Conservation (phyloP, 2,329 filamentous ascomycete genomes). For the Monosporascus sp. region DNA sequence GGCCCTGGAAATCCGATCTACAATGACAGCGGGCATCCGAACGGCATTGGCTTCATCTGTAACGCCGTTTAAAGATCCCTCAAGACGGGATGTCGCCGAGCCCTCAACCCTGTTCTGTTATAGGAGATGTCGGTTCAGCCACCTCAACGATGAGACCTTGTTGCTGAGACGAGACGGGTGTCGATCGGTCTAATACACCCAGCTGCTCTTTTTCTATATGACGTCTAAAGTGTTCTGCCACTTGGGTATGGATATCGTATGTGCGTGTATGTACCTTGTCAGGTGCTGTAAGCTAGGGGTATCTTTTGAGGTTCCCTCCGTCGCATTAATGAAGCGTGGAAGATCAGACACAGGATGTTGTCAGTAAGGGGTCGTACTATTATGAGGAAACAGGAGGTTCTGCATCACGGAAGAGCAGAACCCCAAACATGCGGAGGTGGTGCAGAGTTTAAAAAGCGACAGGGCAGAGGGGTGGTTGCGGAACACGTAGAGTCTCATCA, state of each 20-base stretch:
- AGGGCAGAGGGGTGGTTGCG: slow-evolving; percentile 28
- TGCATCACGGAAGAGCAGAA: slow-evolving; percentile 31
- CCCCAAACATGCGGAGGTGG: slow-evolving; percentile 32
- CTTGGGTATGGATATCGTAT: slow-evolving; percentile 14
- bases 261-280: slow-evolving; percentile 6
- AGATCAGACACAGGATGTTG: slow-evolving; percentile 34
- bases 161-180: slow-evolving; percentile 11
- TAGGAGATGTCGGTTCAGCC: slow-evolving; percentile 8
- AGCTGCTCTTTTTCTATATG: slow-evolving; percentile 4
- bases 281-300: slow-evolving; percentile 1
- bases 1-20: slow-evolving; percentile 46
- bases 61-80: slow-evolving; percentile 1
- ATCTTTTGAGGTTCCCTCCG: slow-evolving; percentile 15
- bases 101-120: slow-evolving; percentile 12
- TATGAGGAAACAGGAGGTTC: slow-evolving; percentile 31
- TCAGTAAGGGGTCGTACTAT: slow-evolving; percentile 25
- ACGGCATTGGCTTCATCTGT: slow-evolving; percentile 35
- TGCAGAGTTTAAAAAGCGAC: slow-evolving; percentile 37
- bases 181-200: slow-evolving; percentile 10
- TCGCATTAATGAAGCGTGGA: slow-evolving; percentile 27
- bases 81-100: neutral
- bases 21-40: slow-evolving; percentile 49
- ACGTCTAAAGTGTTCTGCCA: slow-evolving; percentile 9
- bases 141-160: slow-evolving; percentile 8
- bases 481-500: slow-evolving; percentile 25